Base-by-base conservation (phyloP, 2,329 filamentous ascomycete species). In the Cercospora citrullina region DNA sequence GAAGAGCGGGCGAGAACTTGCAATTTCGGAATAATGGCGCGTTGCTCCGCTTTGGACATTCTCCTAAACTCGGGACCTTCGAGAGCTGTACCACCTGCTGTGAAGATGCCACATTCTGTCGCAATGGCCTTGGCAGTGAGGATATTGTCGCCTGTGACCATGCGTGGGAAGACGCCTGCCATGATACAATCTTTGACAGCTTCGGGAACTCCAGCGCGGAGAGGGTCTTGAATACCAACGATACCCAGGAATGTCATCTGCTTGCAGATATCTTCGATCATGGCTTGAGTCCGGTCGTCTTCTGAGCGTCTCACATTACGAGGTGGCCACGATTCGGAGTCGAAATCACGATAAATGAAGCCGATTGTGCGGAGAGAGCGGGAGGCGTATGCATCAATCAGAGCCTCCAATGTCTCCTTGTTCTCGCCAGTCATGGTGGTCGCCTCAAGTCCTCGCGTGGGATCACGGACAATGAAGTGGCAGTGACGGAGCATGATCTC, bases 361-460 rank as follows among this genome's bases (percentile, higher is more conserved):
- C 90, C 92, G 73, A 97, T 96, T 1, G 93, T 96, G 70, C 93
- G 88, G 33, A 97, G 84, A 7, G 93, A 96, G 18, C 90, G 86
- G 28, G 87, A 88, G 9, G 93, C 93, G 77, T 96, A 97, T 58
- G 85, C 86, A 70, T 89, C 87, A 73, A 96, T 96, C 59, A 93
- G 83, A 23, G 84, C 81, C 71, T 87, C 86, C 70, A 97, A 77
- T 3, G 82, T 84, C 42, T 87, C 81, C 31, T 85, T 83, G 71
- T 90, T 87, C 14, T 87, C 83, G 1, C 82, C 79, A 1, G 86
- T 86, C 69, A 93, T 82, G 1, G 82, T 77, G 14, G 78, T 81
- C 26, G 84, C 82, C 2, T 82, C 78, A 0, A 87, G 81, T 30
- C 87, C 86, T 60, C 87, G 89, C 5, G 83, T 84, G 1, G 83